These are phyloP conservation scores for Stemphylium lycopersici DNA, from an alignment of 2,329 filamentous ascomycete species.

Conservation along the genomic window DNA sequence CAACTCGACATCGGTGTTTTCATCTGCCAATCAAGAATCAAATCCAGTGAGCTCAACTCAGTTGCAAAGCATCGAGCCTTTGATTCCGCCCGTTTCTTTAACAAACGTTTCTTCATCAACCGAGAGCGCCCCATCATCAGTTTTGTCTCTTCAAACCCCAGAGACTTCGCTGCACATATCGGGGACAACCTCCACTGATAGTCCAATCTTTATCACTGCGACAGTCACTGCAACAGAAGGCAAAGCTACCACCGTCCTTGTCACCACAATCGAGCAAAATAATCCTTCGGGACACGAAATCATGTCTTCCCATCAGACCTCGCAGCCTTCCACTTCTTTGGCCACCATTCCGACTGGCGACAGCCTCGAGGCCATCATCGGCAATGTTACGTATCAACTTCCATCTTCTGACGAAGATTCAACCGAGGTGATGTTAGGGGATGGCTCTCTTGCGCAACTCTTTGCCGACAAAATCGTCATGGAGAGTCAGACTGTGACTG, in stretches of 20 bases:
- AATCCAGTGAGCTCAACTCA: no score
- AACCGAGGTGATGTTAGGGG: conserved; percentile 15
- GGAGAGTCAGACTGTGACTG: conserved; percentile 7
- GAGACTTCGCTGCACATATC: background rate
- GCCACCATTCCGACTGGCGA: background rate
- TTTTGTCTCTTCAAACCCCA: background rate
- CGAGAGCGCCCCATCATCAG: background rate
- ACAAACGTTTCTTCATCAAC: no score
- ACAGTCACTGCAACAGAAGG: conserved; percentile 1
- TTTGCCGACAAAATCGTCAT: conserved; percentile 12
- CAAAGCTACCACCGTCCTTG: background rate
- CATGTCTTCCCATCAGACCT: background rate
- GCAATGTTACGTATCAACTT: conserved; percentile 16
- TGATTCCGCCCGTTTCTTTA: no score
- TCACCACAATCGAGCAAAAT: background rate
- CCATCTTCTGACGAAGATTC: conserved; percentile 14
- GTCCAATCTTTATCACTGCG: background rate
- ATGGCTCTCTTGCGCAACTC: conserved; percentile 14
- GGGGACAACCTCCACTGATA: background rate
- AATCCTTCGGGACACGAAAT: background rate
- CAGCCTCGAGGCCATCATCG: conserved; percentile 17
- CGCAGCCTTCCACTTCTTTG: background rate
- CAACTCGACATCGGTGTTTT: no score
- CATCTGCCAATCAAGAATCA: no score
- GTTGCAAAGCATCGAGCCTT: no score